Evolutionary conservation across 2,329 filamentous ascomycete species (phyloP).

Genomic region (Myotisia sp.): DNA sequence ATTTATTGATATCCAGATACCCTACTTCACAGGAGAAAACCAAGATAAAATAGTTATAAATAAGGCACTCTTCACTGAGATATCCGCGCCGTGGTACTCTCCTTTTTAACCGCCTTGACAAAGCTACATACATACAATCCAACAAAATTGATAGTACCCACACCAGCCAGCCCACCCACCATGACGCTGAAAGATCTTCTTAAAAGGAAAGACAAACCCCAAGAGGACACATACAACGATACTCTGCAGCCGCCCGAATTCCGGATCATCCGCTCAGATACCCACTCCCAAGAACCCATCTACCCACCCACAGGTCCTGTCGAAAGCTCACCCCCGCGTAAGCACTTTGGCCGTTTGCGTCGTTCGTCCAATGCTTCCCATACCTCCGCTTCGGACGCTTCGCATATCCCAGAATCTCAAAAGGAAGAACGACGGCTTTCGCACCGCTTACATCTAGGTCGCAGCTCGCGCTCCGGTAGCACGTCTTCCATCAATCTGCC

Average conservation of each 20-base stretch:
- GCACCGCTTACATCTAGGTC: conserved; percentile 51
- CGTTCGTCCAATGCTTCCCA: conserved; percentile 14
- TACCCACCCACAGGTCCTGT: conserved; percentile 41
- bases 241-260: conserved; percentile 46
- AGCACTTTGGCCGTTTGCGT: conserved; percentile 22
- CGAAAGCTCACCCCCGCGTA: conserved; percentile 13
- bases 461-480: conserved; percentile 36
- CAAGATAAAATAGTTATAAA: too few species aligned
- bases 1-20: too few species aligned
- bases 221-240: conserved; percentile 12
- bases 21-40: too few species aligned
- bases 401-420: conserved; percentile 12
- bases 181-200: conserved; percentile 49
- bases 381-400: background rate
- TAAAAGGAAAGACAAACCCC: conserved; percentile 46
- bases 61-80: too few species aligned
- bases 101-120: too few species aligned
- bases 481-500: conserved; percentile 62
- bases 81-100: too few species aligned
- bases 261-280: conserved; percentile 74
- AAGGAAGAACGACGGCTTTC: conserved; percentile 39
- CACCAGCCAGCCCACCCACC: conserved; percentile 7
- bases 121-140: background rate
- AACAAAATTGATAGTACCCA: background rate
- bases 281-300: conserved; percentile 63